Percentiles rank a stretch among this genome's conserved stretches.
Conservation (phyloP, 2,329 filamentous ascomycete genomes). For the Hypoxylon rubiginosum region DNA sequence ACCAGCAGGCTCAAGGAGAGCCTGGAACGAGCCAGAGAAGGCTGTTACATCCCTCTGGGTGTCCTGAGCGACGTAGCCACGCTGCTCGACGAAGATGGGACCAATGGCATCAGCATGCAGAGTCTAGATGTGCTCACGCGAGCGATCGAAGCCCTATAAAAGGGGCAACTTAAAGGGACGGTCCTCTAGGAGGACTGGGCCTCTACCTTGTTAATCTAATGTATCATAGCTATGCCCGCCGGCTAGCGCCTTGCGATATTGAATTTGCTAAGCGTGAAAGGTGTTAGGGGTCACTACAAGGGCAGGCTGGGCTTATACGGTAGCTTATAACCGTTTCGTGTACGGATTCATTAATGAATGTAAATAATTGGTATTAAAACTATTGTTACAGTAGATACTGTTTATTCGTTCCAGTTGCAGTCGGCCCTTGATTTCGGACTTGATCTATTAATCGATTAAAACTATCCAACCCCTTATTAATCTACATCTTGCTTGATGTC, state of each 20-base stretch:
- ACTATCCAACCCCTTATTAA: no score
- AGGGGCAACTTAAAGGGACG: no score
- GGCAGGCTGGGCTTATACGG: conserved; percentile 1
- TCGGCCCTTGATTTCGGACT: background rate
- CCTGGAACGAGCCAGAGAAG: conserved; percentile 82
- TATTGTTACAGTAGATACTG: background rate
- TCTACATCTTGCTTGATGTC: no score
- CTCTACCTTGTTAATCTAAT: conserved; percentile 1
- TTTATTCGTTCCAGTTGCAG: no score
- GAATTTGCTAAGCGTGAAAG: conserved; percentile 15
- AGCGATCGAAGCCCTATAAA: conserved; percentile 65
- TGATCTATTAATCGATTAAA: no score
- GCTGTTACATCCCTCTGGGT: conserved; percentile 86
- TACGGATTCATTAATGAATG: background rate
- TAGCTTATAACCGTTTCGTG: background rate
- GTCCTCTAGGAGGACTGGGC: background rate
- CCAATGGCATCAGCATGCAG: conserved; percentile 62
- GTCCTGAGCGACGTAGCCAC: conserved; percentile 89
- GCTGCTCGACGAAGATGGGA: conserved; percentile 71
- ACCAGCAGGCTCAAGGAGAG: conserved; percentile 91
- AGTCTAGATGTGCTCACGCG: conserved; percentile 71
- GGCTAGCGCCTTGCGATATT: background rate
- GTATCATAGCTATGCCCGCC: conserved; percentile 19
- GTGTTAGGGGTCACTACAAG: conserved; percentile 14
- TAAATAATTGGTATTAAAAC: background rate